phyloP scores from a whole-genome alignment of 495 filamentous ascomycete genomes.

The Penicillium malachiteum region DNA sequence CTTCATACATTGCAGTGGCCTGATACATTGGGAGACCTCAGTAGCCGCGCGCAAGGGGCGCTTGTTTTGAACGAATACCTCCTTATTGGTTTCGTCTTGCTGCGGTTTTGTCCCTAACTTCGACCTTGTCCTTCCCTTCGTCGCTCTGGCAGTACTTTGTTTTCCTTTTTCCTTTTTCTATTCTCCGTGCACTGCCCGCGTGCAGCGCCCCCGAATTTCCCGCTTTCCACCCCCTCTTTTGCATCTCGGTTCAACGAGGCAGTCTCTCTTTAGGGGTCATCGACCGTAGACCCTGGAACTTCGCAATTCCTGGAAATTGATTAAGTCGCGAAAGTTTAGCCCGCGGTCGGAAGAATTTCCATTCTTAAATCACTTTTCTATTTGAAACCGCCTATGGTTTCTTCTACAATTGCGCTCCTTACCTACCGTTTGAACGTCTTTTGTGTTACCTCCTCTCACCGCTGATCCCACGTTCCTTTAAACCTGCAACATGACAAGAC shows the following conservation, averaged over 20 bases:
- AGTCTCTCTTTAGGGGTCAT: slow-evolving; percentile 26
- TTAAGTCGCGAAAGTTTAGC: not conserved
- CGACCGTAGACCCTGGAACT: slow-evolving; percentile 5
- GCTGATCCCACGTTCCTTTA: slow-evolving; percentile 20
- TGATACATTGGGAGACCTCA: not conserved
- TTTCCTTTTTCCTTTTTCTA: slow-evolving; percentile 5
- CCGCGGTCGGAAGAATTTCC: not conserved
- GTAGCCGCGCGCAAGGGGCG: slow-evolving; percentile 48
- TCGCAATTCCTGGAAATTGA: slow-evolving; percentile 4
- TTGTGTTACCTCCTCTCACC: slow-evolving; percentile 12
- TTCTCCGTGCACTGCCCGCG: slow-evolving; percentile 15
- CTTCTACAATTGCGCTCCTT: slow-evolving; percentile 19
- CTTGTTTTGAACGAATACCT: slow-evolving; percentile 37
- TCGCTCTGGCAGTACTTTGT: slow-evolving; percentile 37
- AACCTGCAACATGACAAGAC: slow-evolving; percentile 61
- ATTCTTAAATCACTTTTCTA: not conserved
- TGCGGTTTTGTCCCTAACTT: slow-evolving; percentile 31
- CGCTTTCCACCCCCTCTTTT: slow-evolving; percentile 30
- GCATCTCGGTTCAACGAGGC: slow-evolving; percentile 21
- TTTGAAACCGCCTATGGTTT: not conserved
- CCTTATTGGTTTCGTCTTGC: slow-evolving; percentile 32
- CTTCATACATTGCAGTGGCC: not conserved
- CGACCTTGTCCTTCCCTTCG: slow-evolving; percentile 21
- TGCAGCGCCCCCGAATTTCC: slow-evolving; percentile 27
- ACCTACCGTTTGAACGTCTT: slow-evolving; percentile 3